Percentiles rank a stretch among this genome's conserved stretches.
phyloP scores from a whole-genome alignment of 345 rosid species.

The Corchorus capsularis region DNA sequence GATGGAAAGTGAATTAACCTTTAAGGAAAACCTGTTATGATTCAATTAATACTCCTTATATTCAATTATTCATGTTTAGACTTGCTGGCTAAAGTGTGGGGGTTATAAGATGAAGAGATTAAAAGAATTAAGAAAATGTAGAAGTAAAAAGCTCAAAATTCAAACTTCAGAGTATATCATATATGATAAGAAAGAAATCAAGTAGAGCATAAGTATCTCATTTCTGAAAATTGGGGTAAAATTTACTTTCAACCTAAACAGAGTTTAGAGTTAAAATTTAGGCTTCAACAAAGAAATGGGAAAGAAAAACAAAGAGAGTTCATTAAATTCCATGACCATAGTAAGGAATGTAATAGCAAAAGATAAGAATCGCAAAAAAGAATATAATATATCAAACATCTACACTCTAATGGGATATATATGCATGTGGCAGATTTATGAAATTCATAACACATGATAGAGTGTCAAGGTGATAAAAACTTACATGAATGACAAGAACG shows the following conservation, averaged over 20 bases:
- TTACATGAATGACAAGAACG: constrained; percentile 92
- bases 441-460: constrained; percentile 5
- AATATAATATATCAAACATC: neutral
- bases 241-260: neutral
- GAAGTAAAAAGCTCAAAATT: neutral
- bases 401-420: neutral
- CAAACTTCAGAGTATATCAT: neutral
- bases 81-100: neutral
- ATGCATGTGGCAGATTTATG: constrained; percentile 2
- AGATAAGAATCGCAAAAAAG: neutral
- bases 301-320: neutral
- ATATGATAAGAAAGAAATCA: neutral
- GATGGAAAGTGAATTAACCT: neutral
- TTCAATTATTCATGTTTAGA: neutral
- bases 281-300: neutral
- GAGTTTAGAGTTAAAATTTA: neutral
- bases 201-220: neutral
- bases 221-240: neutral
- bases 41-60: neutral
- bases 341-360: constrained; percentile 4
- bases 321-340: neutral
- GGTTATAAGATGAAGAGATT: too few species aligned
- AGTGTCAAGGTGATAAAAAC: constrained; percentile 29
- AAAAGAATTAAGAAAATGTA: too few species aligned
- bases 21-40: neutral